These are phyloP conservation scores for Lipomyces orientalis DNA, from an alignment of 805 yeast genomes.

Conservation along the genomic window DNA sequence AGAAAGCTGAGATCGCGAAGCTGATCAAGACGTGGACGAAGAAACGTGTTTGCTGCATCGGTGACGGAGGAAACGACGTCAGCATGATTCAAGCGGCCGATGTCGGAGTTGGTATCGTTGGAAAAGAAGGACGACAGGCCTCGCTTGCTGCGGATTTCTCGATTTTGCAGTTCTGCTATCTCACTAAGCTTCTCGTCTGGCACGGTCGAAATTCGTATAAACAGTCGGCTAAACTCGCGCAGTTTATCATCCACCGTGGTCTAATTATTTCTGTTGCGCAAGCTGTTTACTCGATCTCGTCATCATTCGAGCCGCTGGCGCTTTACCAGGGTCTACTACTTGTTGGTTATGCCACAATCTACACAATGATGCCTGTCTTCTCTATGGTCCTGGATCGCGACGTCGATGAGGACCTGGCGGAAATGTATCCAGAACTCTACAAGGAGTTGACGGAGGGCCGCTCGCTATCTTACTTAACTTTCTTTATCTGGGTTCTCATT, in stretches of 20 bases:
- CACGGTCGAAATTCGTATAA: constrained; percentile 98
- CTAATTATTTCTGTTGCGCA: constrained; percentile 92
- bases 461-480: constrained; percentile 83
- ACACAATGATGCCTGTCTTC: constrained; percentile 98
- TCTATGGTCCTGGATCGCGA: constrained; percentile 90
- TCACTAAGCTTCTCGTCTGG: constrained; percentile 89
- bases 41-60: constrained; percentile 94
- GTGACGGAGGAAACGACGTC: constrained; percentile 99
- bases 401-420: constrained; percentile 85
- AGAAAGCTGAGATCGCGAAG: constrained; percentile 92
- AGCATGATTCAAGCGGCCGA: constrained; percentile 99
- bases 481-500: constrained; percentile 87
- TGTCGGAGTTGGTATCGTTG: constrained; percentile 98
- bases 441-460: constrained; percentile 88
- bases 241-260: constrained; percentile 96
- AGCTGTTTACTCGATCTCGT: constrained; percentile 86
- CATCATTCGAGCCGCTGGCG: constrained; percentile 91
- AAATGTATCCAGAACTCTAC: constrained; percentile 91
- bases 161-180: constrained; percentile 85
- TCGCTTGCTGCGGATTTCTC: constrained; percentile 97
- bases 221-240: constrained; percentile 92
- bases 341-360: constrained; percentile 98
- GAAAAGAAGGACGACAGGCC: constrained; percentile 98
- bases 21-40: constrained; percentile 79
- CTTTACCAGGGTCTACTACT: constrained; percentile 94